Conservation (phyloP, 2,329 filamentous ascomycete species). For the Lachnellula subtilissima region DNA sequence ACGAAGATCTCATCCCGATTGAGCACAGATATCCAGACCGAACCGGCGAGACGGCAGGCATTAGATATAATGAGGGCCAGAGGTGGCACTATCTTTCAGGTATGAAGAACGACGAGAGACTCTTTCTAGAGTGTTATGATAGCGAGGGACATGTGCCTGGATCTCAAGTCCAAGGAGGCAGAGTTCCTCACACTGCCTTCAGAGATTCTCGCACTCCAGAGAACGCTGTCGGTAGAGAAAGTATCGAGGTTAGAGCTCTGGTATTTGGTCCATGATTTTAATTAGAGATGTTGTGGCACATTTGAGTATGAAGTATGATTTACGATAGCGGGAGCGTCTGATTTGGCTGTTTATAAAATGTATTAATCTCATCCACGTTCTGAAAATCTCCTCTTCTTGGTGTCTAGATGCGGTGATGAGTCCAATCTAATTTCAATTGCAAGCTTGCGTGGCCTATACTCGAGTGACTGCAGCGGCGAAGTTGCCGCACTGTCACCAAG, state of each 20-base stretch:
- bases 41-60: conserved; percentile 30
- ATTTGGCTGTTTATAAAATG: no score
- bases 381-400: no score
- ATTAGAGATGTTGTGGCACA: neutral
- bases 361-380: no score
- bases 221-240: conserved; percentile 71
- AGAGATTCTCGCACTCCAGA: conserved; percentile 65
- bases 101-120: conserved; percentile 31
- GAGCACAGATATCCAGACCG: conserved; percentile 31
- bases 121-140: conserved; percentile 33
- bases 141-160: conserved; percentile 42
- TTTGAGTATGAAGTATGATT: neutral
- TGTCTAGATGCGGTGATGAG: no score
- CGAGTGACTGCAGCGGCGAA: no score
- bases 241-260: conserved; percentile 82
- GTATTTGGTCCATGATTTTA: conserved; percentile 59
- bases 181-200: conserved; percentile 70
- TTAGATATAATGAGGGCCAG: conserved; percentile 28
- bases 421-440: no score
- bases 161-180: conserved; percentile 46
- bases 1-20: conserved; percentile 30
- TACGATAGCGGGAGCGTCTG: neutral
- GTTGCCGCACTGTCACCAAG: no score
- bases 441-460: no score
- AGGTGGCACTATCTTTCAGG: conserved; percentile 33